phyloP scores from a whole-genome alignment of 1,284 basidiomycete species.

The Tilletiopsis washingtonensis region DNA sequence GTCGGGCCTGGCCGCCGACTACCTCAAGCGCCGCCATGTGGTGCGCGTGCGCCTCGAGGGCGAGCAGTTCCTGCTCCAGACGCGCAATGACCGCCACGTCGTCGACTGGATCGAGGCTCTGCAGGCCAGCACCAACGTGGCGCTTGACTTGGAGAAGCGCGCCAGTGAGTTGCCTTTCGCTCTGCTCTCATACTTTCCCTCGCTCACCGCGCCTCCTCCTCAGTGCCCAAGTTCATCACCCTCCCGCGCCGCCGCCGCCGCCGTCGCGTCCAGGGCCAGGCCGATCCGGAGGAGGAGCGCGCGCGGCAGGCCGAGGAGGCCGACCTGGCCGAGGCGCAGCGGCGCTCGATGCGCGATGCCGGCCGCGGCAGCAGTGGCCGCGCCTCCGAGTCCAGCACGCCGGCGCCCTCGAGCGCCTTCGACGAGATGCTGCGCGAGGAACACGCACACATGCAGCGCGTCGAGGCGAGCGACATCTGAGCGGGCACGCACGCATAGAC shows the following conservation, averaged over 20 bases:
- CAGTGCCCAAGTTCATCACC: conserved; percentile 49
- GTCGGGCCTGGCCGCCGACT: conserved; percentile 88
- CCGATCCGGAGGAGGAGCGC: conserved; percentile 6
- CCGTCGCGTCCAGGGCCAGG: conserved; percentile 9
- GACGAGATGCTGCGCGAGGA: conserved; percentile 38
- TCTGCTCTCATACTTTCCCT: too few species aligned
- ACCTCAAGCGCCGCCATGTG: conserved; percentile 85
- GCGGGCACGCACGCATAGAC: too few species aligned
- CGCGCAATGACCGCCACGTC: conserved; percentile 71
- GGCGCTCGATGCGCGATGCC: conserved; percentile 29
- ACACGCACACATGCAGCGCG: conserved; percentile 2
- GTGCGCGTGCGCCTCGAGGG: conserved; percentile 88
- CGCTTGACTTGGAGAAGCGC: conserved; percentile 80
- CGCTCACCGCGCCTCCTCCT: too few species aligned
- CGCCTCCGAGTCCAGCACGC: neutral
- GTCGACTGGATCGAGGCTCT: conserved; percentile 96
- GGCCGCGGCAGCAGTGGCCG: neutral
- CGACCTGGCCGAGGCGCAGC: conserved; percentile 36
- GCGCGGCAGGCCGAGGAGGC: conserved; percentile 30
- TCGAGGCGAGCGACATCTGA: neutral
- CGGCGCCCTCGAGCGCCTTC: conserved; percentile 27
- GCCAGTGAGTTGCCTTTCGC: too few species aligned
- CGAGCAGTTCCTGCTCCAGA: conserved; percentile 93
- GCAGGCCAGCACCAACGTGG: conserved; percentile 85
- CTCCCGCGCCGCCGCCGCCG: conserved; percentile 41